Evolutionary conservation across 306 rosid species (phyloP).

Genomic region (Pyrus betulifolia): DNA sequence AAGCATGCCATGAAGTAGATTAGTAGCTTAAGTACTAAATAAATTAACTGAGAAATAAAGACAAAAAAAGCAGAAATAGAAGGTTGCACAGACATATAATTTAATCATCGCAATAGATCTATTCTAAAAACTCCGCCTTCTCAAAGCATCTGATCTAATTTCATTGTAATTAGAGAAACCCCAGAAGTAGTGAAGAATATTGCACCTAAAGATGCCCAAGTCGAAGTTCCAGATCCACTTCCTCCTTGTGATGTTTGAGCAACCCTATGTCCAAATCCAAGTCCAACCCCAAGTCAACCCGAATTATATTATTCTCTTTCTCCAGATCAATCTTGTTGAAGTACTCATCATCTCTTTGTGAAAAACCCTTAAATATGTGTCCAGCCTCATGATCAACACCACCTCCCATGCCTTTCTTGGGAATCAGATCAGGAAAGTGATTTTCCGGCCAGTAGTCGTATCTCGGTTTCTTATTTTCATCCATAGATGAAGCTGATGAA

Average conservation of each 20-base stretch:
- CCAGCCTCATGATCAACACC: constrained; percentile 11
- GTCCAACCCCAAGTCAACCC: constrained; percentile 33
- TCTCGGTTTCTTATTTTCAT: constrained; percentile 26
- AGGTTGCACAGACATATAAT: not conserved
- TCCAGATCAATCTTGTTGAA: constrained; percentile 24
- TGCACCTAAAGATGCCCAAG: constrained; percentile 32
- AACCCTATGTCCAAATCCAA: constrained; percentile 56
- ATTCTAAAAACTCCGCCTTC: not conserved
- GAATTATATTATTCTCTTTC: constrained; percentile 32
- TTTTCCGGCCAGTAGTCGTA: not conserved
- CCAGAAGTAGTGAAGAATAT: not conserved
- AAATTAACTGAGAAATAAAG: not conserved
- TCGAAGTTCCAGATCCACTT: constrained; percentile 83
- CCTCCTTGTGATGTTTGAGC: constrained; percentile 35
- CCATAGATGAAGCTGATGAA: constrained; percentile 14
- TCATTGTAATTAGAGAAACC: not conserved
- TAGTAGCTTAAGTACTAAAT: not conserved
- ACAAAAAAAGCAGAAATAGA: not conserved
- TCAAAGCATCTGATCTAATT: not conserved
- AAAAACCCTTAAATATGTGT: constrained; percentile 10
- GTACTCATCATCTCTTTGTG: constrained; percentile 14
- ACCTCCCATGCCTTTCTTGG: not conserved
- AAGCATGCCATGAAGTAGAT: not conserved
- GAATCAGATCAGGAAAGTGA: not conserved
- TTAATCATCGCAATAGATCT: not conserved